These are phyloP conservation scores for Amphichorda felina DNA, from an alignment of 2,329 filamentous ascomycete species.

Conservation along the genomic window DNA sequence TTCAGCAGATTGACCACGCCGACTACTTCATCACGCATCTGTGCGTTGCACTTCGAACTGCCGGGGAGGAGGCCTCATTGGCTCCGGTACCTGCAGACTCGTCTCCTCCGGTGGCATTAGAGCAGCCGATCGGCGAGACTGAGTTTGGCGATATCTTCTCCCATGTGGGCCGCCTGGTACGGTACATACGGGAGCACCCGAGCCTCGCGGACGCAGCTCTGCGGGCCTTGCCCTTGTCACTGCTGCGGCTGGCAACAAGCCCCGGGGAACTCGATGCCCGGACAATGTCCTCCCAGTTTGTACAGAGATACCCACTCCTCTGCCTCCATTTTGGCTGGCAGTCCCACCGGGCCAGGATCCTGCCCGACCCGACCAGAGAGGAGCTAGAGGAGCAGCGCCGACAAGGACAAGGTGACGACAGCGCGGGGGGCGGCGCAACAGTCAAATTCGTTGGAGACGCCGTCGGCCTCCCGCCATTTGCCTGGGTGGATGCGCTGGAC, in stretches of 20 bases:
- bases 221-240: not conserved
- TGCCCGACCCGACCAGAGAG: not conserved
- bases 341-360: not conserved
- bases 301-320: not conserved
- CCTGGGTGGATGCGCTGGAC: not conserved
- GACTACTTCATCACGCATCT: not conserved
- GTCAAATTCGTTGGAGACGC: not conserved
- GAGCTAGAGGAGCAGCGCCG: not conserved
- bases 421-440: too few relatives aligned
- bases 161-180: not conserved
- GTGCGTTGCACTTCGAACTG: not conserved
- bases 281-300: too few relatives aligned
- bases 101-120: too few relatives aligned
- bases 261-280: too few relatives aligned
- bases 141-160: not conserved
- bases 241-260: not conserved
- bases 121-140: too few relatives aligned
- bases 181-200: not conserved
- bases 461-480: not conserved
- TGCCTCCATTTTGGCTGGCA: not conserved
- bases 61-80: not conserved
- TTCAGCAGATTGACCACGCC: not conserved
- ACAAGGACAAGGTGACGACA: too few relatives aligned
- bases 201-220: not conserved
- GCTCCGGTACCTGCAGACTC: not conserved